phyloP scores from a whole-genome alignment of 73 alveolate species.

The Paramecium caudatum region DNA sequence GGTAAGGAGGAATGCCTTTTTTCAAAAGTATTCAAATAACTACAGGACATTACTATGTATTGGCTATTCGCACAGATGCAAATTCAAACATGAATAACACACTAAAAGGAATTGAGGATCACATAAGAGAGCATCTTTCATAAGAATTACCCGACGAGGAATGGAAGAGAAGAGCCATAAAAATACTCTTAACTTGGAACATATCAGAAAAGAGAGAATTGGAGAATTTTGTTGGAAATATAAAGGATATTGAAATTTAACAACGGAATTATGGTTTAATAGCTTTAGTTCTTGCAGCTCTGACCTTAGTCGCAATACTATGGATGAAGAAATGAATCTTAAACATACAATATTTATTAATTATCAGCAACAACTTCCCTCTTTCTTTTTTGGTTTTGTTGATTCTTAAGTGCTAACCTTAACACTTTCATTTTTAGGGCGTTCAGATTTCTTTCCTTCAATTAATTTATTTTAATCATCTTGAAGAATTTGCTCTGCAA shows the following conservation, averaged over 20 bases:
- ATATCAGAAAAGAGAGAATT: not conserved
- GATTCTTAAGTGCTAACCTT: not conserved
- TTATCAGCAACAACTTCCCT: conserved; percentile 21
- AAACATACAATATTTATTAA: conserved; percentile 1
- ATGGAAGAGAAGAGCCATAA: not conserved
- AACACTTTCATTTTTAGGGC: not conserved
- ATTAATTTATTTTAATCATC: conserved; percentile 18
- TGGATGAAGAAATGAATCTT: not conserved
- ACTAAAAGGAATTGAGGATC: conserved; percentile 5
- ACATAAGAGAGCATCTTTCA: not conserved
- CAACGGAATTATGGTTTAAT: not conserved
- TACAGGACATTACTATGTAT: too few relatives aligned
- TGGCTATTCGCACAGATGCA: too few relatives aligned
- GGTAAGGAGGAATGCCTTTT: too few relatives aligned
- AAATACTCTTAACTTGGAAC: not conserved
- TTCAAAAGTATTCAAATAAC: too few relatives aligned
- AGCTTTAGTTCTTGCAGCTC: not conserved
- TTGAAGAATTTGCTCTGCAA: conserved; percentile 17
- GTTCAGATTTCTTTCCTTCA: conserved; percentile 12
- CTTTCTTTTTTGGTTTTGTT: conserved; percentile 4
- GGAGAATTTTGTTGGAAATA: not conserved
- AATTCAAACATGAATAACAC: not conserved
- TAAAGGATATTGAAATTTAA: not conserved
- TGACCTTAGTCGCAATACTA: not conserved
- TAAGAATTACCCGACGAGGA: not conserved